Conservation (phyloP, 306 rosid genomes). For the Astragalus glycyphyllos region DNA sequence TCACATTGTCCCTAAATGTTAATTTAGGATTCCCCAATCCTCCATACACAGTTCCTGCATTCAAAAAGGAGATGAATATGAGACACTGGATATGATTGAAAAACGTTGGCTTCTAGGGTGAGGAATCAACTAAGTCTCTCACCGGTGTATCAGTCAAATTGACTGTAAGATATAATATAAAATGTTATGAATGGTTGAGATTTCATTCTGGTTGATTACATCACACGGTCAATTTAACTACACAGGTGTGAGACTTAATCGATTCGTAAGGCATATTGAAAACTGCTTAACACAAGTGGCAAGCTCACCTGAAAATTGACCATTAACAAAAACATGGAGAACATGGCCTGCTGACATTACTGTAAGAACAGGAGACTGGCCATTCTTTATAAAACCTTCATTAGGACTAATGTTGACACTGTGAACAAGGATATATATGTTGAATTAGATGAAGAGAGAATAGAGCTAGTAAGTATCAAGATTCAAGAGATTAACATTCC, state of each 20-base stretch:
- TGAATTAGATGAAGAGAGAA: no score
- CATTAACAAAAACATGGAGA: constrained; percentile 79
- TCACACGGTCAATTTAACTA: no score
- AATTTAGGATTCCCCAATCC: constrained; percentile 58
- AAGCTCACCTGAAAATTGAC: constrained; percentile 64
- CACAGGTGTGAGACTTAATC: no score
- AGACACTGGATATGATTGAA: no score
- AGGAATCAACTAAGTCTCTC: no score
- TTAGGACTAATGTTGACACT: constrained; percentile 69
- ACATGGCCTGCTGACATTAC: constrained; percentile 81
- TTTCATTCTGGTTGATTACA: no score
- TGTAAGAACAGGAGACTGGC: constrained; percentile 62
- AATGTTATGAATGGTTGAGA: no score
- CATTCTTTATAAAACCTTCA: constrained; percentile 66
- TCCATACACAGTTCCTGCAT: constrained; percentile 79
- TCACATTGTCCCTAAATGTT: constrained; percentile 68
- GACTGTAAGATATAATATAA: no score
- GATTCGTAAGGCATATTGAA: not conserved
- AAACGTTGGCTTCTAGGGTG: no score
- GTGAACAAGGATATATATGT: constrained; percentile 36
- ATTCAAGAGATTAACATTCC: constrained; percentile 32
- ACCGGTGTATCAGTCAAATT: no score
- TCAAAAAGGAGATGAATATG: constrained; percentile 25
- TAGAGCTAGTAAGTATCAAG: constrained; percentile 4
- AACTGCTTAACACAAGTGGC: not conserved